Percentiles rank a stretch among this genome's conserved stretches.
These are phyloP conservation scores for Cicer cuneatum DNA, from an alignment of 306 rosid genomes.

Conservation along the genomic window DNA sequence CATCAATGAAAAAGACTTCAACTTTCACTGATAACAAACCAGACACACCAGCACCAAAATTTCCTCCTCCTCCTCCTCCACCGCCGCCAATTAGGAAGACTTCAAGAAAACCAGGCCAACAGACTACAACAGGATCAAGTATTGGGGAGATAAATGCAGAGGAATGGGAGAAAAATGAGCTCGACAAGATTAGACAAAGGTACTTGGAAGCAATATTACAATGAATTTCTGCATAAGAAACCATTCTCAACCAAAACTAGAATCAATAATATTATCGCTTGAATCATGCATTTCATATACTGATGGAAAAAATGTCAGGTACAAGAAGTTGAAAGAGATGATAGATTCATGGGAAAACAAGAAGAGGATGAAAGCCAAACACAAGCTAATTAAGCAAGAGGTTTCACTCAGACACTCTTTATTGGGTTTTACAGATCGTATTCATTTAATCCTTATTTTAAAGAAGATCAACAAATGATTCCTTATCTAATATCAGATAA, in stretches of 20 bases:
- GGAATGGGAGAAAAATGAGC: conserved; percentile 70
- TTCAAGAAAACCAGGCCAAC: conserved; percentile 35
- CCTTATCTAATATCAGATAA: not conserved
- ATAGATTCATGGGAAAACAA: conserved; percentile 75
- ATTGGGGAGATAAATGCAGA: conserved; percentile 53
- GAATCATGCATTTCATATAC: conserved; percentile 36
- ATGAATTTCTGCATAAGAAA: conserved; percentile 18
- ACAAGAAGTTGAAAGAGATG: conserved; percentile 48
- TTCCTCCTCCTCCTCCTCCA: conserved; percentile 38
- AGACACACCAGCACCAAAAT: conserved; percentile 23
- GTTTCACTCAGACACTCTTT: conserved; percentile 48
- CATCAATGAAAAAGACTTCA: conserved; percentile 51
- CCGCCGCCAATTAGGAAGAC: conserved; percentile 33
- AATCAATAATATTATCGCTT: conserved; percentile 24
- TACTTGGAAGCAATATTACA: conserved; percentile 36
- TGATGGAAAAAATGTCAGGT: conserved; percentile 58
- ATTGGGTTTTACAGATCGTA: not conserved
- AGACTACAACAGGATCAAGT: conserved; percentile 37
- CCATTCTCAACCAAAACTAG: not conserved
- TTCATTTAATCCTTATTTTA: not conserved
- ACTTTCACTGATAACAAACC: conserved; percentile 45
- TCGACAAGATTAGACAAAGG: conserved; percentile 62
- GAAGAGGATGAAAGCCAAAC: conserved; percentile 59
- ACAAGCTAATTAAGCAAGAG: conserved; percentile 51
- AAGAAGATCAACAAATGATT: not conserved